Evolutionary conservation across 768 basidiomycete genomes (phyloP).

Genomic region (Lyophyllum atratum): DNA sequence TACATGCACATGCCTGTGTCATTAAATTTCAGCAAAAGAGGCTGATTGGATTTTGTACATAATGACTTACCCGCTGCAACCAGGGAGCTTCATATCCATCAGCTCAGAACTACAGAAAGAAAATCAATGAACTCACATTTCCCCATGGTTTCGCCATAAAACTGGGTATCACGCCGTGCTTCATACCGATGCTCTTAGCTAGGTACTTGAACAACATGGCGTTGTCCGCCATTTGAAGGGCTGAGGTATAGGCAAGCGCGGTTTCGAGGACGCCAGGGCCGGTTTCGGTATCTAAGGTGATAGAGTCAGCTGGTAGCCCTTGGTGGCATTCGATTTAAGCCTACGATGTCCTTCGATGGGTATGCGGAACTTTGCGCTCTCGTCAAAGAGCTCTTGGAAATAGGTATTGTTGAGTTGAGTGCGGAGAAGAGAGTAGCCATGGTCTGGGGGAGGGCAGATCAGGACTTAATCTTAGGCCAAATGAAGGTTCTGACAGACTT

Average conservation of each 20-base stretch:
- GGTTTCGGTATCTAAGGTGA: slow-evolving; percentile 79
- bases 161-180: slow-evolving; percentile 85
- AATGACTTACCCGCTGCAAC: slow-evolving; percentile 89
- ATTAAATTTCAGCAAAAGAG: not conserved
- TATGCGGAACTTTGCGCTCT: slow-evolving; percentile 70
- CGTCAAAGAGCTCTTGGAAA: slow-evolving; percentile 87
- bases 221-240: slow-evolving; percentile 85
- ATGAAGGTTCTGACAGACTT: slow-evolving; percentile 56
- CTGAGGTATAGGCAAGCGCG: slow-evolving; percentile 82
- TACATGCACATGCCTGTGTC: slow-evolving; percentile 83
- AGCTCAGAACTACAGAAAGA: not conserved
- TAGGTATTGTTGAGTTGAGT: slow-evolving; percentile 89
- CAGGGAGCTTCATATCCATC: slow-evolving; percentile 67
- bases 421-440: slow-evolving; percentile 92
- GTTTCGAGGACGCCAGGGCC: slow-evolving; percentile 89
- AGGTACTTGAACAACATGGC: slow-evolving; percentile 91
- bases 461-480: not conserved
- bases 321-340: not conserved
- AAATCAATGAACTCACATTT: slow-evolving; percentile 54
- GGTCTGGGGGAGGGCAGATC: slow-evolving; percentile 57
- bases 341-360: slow-evolving; percentile 85
- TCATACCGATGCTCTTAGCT: slow-evolving; percentile 91
- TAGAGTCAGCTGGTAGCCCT: not conserved
- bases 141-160: slow-evolving; percentile 99
- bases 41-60: too few species aligned